phyloP scores from a whole-genome alignment of 805 yeast species.

The Maudiozyma serrabonitensis region DNA sequence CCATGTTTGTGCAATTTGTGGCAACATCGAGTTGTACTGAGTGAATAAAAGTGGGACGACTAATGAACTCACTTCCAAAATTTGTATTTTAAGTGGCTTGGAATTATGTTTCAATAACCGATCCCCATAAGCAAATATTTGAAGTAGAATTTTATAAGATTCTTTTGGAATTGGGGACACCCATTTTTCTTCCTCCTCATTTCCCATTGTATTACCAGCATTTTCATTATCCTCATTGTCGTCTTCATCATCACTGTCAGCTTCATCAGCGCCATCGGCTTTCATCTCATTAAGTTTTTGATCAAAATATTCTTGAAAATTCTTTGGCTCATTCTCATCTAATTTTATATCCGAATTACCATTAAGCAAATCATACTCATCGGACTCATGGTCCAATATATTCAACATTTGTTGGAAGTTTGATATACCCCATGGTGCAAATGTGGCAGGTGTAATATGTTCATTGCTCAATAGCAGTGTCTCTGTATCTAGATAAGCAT shows the following conservation, averaged over 20 bases:
- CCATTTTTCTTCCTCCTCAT: conserved; percentile 42
- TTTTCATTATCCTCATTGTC: conserved; percentile 11
- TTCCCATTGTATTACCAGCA: neutral
- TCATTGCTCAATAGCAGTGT: conserved; percentile 11
- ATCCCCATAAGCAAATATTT: conserved; percentile 61
- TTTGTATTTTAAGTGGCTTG: conserved; percentile 41
- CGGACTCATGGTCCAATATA: conserved; percentile 32
- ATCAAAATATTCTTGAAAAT: conserved; percentile 30
- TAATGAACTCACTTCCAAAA: conserved; percentile 40
- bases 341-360: conserved; percentile 4
- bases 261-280: conserved; percentile 32
- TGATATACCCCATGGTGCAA: conserved; percentile 54
- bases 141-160: conserved; percentile 49
- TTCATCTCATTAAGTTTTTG: conserved; percentile 18
- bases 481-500: conserved; percentile 27
- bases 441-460: conserved; percentile 20
- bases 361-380: conserved; percentile 9
- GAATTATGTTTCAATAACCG: conserved; percentile 62
- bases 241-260: conserved; percentile 13
- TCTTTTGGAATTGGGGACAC: conserved; percentile 52
- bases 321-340: conserved; percentile 27
- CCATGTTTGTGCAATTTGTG: conserved; percentile 28
- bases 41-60: conserved; percentile 48
- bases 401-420: conserved; percentile 35
- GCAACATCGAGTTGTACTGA: conserved; percentile 22